Evolutionary conservation across 2,329 filamentous ascomycete genomes (phyloP), one percentile per base, ranked within the genome.

Genomic region (Calonectria pseudoturangicola): DNA sequence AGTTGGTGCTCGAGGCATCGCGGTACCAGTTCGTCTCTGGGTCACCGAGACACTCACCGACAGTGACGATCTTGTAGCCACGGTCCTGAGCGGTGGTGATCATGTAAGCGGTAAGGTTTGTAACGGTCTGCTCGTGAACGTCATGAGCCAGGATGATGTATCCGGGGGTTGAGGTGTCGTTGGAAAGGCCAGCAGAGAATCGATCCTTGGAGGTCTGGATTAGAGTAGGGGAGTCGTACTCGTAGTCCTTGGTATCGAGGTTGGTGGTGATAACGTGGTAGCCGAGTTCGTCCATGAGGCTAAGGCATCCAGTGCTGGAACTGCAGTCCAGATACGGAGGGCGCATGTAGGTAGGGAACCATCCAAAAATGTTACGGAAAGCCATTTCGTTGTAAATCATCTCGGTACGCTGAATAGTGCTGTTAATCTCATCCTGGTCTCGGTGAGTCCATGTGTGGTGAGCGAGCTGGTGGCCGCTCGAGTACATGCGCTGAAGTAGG

Each of bases 201-300:
- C 74, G 80, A 13, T 81, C 78, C 73, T 89, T 85, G 73, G 85
- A 86, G 18, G 83, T 80, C 70, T 85, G 82, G 74, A 91, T 90
- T 71, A 86, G 85, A 47, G 86, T 81, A 1, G 88, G 85, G 7
- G 83, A 83, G 71, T 87, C 84, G 75, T 90, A 86, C 74, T 88
- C 83, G 77, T 89, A 92, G 79, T 92, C 90, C 72, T 90, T 88
- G 18, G 90, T 92, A 77, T 92, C 90, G 28, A 92, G 82, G 77
- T 91, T 88, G 77, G 88, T 89, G 78, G 89, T 89, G 68, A 88
- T 85, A 75, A 90, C 81, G 76, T 91, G 88, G 80, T 91, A 92
- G 33, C 87, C 88, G 27, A 90, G 77, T n/a, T 74, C 75, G 3
- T 75, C 79, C 66, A 86, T 73, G 28, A 82, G 79, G 15, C 78